phyloP scores from a whole-genome alignment of 1,139 yeast genomes.

The Petasospora fabianii region DNA sequence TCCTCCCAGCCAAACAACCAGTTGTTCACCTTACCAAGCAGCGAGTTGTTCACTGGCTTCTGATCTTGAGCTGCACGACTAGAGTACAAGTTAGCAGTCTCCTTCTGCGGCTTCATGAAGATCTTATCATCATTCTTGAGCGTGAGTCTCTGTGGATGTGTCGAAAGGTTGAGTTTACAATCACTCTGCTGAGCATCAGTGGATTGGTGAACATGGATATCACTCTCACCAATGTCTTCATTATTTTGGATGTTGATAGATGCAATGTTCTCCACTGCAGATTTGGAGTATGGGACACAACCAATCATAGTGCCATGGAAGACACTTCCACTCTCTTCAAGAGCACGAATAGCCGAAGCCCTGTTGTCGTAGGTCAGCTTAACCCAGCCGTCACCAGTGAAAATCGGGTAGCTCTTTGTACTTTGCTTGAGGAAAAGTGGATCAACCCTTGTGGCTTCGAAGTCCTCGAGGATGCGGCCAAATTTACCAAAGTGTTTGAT shows the following conservation, averaged over 20 bases:
- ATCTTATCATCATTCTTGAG: constrained; percentile 30
- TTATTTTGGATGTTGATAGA: constrained; percentile 47
- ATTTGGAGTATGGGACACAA: constrained; percentile 65
- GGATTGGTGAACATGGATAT: constrained; percentile 15
- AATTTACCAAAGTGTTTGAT: constrained; percentile 74
- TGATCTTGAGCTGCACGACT: constrained; percentile 19
- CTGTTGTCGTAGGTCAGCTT: constrained; percentile 78
- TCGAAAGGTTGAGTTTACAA: constrained; percentile 12
- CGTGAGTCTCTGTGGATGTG: constrained; percentile 17
- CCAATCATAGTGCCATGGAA: constrained; percentile 73
- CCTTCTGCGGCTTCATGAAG: constrained; percentile 32
- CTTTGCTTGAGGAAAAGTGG: constrained; percentile 21
- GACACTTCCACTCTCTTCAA: constrained; percentile 74
- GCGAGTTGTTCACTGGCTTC: constrained; percentile 32
- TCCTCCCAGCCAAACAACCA: constrained; percentile 59
- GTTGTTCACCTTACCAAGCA: constrained; percentile 41
- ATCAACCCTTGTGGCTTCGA: constrained; percentile 39
- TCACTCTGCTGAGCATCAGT: constrained; percentile 12
- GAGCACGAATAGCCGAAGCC: constrained; percentile 74
- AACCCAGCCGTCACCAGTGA: constrained; percentile 85
- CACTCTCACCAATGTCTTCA: constrained; percentile 52
- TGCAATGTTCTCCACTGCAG: constrained; percentile 59
- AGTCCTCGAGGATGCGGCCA: constrained; percentile 78
- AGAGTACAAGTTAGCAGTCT: constrained; percentile 30
- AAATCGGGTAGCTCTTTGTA: constrained; percentile 50